Base-by-base conservation (phyloP, 2,329 filamentous ascomycete genomes). In the Escovopsis weberi region DNA sequence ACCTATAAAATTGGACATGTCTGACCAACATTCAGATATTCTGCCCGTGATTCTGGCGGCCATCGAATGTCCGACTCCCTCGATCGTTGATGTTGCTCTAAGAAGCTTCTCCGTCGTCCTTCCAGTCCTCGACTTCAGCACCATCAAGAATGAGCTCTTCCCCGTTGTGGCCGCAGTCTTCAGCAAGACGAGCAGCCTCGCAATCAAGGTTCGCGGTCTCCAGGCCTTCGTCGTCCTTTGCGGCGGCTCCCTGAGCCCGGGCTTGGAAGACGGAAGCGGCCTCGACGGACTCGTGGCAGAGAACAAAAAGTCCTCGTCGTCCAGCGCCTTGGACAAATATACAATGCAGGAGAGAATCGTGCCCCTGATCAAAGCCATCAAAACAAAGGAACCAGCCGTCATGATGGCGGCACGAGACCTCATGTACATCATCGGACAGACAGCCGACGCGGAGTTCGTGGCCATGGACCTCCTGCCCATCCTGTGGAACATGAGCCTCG, bases 321-420 rank as follows among this genome's bases (percentile, higher is more conserved):
- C 82, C 1, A 86, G 79, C 2, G 88, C 89, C 3, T 68, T 98
- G 26, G 91, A 98, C 65, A 96, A 96, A 60, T 96, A 91, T 56
- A 96, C 91, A 0, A 89, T 98, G 65, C 91, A 98, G 59, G 91
- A 98, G 58, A 96, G 95, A 66, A 84, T 98, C 32, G 75, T 96
- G 0, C 91, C 91, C 0, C 66, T 96, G 4, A 71, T 98, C 47
- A 87, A 85, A 55, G 87, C 72, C 2, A 96, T 98, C 65, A 96
- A 94, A 63, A 98, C 91, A 0, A 96, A 94, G 58, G 91, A 98
- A 59, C 91, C 91, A 0, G 88, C 87, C 7, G 91, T 98, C 9
- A 96, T 96, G 85, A 83, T 96, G 69, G 88, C 89, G 6, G 82
- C 87, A 1, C 68, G 96, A 32, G 81, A 80, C 43, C 86, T 95